phyloP scores from a whole-genome alignment of 1,284 basidiomycete genomes.

The Pseudozyma sp. region DNA sequence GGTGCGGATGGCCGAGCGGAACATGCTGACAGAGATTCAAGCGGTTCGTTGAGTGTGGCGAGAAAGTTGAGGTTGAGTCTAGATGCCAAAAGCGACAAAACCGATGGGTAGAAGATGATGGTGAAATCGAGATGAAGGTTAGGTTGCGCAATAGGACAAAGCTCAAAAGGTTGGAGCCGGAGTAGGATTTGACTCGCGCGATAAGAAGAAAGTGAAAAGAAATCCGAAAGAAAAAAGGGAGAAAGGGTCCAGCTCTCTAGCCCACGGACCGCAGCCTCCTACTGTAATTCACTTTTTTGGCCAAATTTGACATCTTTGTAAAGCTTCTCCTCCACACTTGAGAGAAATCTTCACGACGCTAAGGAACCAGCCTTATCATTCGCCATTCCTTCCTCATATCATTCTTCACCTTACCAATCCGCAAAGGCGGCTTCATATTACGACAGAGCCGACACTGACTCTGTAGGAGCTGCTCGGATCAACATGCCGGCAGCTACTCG shows the following conservation, averaged over 20 bases:
- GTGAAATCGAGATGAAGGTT: constrained; percentile 18
- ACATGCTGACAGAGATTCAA: constrained; percentile 10
- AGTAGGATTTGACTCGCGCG: constrained; percentile 22
- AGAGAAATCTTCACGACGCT: no score
- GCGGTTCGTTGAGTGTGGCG: background rate
- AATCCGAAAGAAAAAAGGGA: background rate
- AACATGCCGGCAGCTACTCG: constrained; percentile 11
- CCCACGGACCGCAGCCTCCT: constrained; percentile 8
- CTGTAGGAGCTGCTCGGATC: background rate
- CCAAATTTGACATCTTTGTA: constrained; percentile 3
- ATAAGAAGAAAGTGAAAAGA: constrained; percentile 27
- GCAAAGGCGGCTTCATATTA: no score
- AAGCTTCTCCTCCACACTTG: constrained; percentile 26
- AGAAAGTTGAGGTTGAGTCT: background rate
- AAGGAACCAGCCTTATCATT: background rate
- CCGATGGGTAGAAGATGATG: constrained; percentile 1
- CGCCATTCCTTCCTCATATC: background rate
- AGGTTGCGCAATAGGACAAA: background rate
- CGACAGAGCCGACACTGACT: no score
- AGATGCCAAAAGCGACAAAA: background rate
- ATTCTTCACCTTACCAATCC: background rate
- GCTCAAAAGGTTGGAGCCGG: background rate
- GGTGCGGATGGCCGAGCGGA: constrained; percentile 16
- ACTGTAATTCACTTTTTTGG: constrained; percentile 9
- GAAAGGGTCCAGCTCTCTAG: background rate